phyloP scores from a whole-genome alignment of 495 filamentous ascomycete species.

The Terfezia claveryi region DNA sequence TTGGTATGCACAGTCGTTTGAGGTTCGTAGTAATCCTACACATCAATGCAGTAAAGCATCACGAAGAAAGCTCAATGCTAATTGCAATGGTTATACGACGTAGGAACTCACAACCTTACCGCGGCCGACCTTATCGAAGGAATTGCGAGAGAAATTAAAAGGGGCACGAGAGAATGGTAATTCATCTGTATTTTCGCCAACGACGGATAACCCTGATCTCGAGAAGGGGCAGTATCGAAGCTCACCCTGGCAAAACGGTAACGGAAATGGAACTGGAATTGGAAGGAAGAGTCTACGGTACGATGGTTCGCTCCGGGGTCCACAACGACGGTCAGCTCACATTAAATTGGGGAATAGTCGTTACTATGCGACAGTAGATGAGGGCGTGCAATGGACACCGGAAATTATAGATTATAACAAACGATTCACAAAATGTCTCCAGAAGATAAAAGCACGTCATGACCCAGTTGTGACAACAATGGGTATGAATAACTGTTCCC shows the following conservation, averaged over 20 bases:
- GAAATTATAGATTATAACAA: slow-evolving; percentile 88
- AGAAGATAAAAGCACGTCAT: slow-evolving; percentile 86
- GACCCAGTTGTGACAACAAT: slow-evolving; percentile 90
- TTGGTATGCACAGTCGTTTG: slow-evolving; percentile 98
- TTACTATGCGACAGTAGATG: slow-evolving; percentile 83
- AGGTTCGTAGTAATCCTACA: slow-evolving; percentile 36
- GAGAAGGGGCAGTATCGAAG: slow-evolving; percentile 71
- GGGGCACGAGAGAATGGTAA: slow-evolving; percentile 37
- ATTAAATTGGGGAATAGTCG: slow-evolving; percentile 29
- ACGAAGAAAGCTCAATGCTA: not conserved
- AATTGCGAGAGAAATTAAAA: slow-evolving; percentile 56
- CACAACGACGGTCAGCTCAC: not conserved
- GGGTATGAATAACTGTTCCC: slow-evolving; percentile 6
- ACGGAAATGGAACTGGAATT: slow-evolving; percentile 22
- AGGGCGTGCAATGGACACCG: slow-evolving; percentile 74
- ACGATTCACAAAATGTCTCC: slow-evolving; percentile 60
- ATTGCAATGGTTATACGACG: not conserved
- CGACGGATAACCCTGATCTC: slow-evolving; percentile 76
- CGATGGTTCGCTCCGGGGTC: not conserved
- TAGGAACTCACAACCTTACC: slow-evolving; percentile 80
- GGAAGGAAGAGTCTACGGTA: slow-evolving; percentile 2
- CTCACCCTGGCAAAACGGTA: slow-evolving; percentile 31
- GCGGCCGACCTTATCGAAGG: slow-evolving; percentile 49
- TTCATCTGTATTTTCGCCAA: slow-evolving; percentile 42
- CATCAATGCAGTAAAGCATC: not conserved